A percentile compares a stretch with the other conserved stretches of the same genome.
phyloP scores from a whole-genome alignment of 495 filamentous ascomycete genomes.

The Aspergillus indologenus region DNA sequence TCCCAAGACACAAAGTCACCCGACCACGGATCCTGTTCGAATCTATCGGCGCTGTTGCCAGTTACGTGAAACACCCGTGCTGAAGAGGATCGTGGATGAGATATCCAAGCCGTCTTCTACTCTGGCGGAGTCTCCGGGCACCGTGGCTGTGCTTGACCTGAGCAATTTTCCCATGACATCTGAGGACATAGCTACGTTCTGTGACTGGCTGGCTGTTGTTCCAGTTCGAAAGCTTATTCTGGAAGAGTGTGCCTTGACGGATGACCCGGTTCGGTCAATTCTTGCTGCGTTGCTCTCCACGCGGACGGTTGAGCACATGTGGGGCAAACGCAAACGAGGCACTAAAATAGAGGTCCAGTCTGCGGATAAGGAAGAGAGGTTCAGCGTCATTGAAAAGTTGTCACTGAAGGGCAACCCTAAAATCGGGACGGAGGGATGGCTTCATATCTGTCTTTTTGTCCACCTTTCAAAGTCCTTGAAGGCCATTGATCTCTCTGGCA shows the following conservation, averaged over 20 bases:
- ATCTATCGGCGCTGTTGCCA: conserved; percentile 97
- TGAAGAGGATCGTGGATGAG: conserved; percentile 85
- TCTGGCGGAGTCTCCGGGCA: conserved; percentile 58
- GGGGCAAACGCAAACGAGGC: conserved; percentile 40
- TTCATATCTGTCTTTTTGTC: conserved; percentile 83
- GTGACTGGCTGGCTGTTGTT: conserved; percentile 92
- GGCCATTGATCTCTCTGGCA: conserved; percentile 79
- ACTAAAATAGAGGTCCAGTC: conserved; percentile 23
- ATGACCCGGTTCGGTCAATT: conserved; percentile 81
- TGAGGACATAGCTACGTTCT: conserved; percentile 77
- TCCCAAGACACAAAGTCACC: conserved; percentile 59
- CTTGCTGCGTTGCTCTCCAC: conserved; percentile 83
- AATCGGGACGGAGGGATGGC: conserved; percentile 84
- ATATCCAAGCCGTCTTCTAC: conserved; percentile 66
- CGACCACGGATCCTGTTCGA: conserved; percentile 85
- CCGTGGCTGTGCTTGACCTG: conserved; percentile 78
- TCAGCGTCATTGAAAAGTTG: conserved; percentile 79
- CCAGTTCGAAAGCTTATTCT: conserved; percentile 81
- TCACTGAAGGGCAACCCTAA: conserved; percentile 86
- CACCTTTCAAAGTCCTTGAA: conserved; percentile 85
- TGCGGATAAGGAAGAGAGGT: conserved; percentile 37
- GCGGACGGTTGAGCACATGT: conserved; percentile 58
- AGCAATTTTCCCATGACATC: conserved; percentile 79
- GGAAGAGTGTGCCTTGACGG: conserved; percentile 80
- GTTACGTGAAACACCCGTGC: conserved; percentile 81